Evolutionary conservation across 495 filamentous ascomycete genomes (phyloP).

Genomic region (Viridothelium virens): DNA sequence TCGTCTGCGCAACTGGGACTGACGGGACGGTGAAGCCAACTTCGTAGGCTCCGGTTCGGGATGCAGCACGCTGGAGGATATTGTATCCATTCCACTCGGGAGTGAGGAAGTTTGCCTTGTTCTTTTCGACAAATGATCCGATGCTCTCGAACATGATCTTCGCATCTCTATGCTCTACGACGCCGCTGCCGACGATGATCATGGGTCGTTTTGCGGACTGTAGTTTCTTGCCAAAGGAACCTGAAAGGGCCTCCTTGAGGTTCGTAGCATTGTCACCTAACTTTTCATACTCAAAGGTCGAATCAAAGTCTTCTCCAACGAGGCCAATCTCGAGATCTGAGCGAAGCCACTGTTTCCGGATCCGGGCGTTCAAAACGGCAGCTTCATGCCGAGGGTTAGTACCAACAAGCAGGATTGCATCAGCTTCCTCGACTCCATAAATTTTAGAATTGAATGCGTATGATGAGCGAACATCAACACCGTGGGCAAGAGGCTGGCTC

Average conservation of each 20-base stretch:
- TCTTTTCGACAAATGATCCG: slow-evolving; percentile 84
- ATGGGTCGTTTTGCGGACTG: slow-evolving; percentile 81
- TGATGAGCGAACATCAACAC: slow-evolving; percentile 87
- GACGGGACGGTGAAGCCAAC: slow-evolving; percentile 86
- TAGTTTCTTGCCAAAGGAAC: slow-evolving; percentile 84
- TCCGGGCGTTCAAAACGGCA: slow-evolving; percentile 87
- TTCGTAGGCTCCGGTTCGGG: slow-evolving; percentile 86
- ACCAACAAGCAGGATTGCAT: slow-evolving; percentile 83
- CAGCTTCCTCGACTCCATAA: slow-evolving; percentile 84
- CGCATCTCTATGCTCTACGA: slow-evolving; percentile 79
- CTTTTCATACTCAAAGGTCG: slow-evolving; percentile 88
- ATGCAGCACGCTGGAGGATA: slow-evolving; percentile 86
- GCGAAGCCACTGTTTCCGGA: slow-evolving; percentile 93
- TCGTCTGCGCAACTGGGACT: slow-evolving; percentile 64
- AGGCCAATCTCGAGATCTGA: slow-evolving; percentile 90
- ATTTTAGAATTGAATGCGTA: slow-evolving; percentile 96
- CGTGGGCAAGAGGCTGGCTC: slow-evolving; percentile 76
- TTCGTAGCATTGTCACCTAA: slow-evolving; percentile 68
- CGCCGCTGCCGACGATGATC: slow-evolving; percentile 88
- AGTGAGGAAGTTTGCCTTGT: slow-evolving; percentile 75
- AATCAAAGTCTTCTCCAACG: slow-evolving; percentile 82
- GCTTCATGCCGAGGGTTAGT: slow-evolving; percentile 94
- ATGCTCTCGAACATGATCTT: slow-evolving; percentile 88
- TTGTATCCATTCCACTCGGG: slow-evolving; percentile 97
- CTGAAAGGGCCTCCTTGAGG: slow-evolving; percentile 77